Evolutionary conservation across 176 grass and related monocot species (phyloP).

Genomic region (Olyra latifolia): DNA sequence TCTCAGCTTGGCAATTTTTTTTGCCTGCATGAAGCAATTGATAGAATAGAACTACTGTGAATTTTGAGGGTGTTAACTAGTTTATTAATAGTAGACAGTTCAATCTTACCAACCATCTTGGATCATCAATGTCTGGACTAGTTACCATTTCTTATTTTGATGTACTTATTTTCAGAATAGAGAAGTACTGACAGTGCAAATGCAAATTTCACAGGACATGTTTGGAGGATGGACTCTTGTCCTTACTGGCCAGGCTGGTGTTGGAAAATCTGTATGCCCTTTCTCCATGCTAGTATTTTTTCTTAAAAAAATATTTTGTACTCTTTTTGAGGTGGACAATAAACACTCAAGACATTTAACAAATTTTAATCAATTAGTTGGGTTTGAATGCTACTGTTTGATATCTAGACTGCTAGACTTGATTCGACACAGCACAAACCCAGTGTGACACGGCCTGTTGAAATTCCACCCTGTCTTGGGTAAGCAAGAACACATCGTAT

Average conservation of each 20-base stretch:
- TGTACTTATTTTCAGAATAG: constrained; percentile 29
- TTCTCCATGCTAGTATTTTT: constrained; percentile 12
- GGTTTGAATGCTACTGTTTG: background rate
- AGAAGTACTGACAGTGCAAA: constrained; percentile 37
- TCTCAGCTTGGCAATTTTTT: background rate
- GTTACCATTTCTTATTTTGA: constrained; percentile 1
- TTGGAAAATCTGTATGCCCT: constrained; percentile 85
- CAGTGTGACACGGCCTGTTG: background rate
- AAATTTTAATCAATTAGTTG: background rate
- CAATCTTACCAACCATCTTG: constrained; percentile 18
- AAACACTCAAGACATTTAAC: background rate
- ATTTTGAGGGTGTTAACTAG: background rate
- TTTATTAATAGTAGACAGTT: background rate
- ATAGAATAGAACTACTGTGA: constrained; percentile 1
- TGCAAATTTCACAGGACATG: constrained; percentile 45
- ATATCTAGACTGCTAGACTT: constrained; percentile 6
- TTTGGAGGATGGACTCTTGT: constrained; percentile 72
- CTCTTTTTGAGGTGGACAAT: background rate
- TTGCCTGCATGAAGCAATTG: background rate
- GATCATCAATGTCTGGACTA: background rate
- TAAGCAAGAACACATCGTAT: background rate
- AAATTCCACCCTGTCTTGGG: background rate
- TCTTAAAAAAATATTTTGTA: background rate
- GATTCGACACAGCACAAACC: constrained; percentile 10
- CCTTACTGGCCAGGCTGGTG: constrained; percentile 88